These are phyloP conservation scores for Pyrenochaeta sp. DNA, from an alignment of 2,329 filamentous ascomycete species.

Conservation along the genomic window DNA sequence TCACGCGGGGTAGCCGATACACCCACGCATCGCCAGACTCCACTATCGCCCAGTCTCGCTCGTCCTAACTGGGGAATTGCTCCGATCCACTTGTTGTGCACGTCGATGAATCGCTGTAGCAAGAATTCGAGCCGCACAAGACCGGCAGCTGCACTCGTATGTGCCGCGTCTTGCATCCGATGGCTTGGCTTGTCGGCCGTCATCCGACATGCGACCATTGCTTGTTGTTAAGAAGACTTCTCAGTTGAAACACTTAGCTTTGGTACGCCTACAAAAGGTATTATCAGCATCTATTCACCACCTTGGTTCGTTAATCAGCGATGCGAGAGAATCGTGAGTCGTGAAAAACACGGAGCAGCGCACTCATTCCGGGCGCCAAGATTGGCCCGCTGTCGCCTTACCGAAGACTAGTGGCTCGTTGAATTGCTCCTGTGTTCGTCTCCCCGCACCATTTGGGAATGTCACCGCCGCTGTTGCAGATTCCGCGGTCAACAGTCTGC, in stretches of 20 bases:
- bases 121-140: constrained; percentile 4
- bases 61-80: constrained; percentile 14
- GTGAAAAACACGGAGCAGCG: neutral
- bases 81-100: constrained; percentile 10
- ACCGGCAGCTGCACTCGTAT: neutral
- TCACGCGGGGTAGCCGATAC: constrained; percentile 21
- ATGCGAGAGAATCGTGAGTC: neutral
- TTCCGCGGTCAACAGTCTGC: neutral
- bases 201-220: neutral
- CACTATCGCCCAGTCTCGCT: constrained; percentile 15
- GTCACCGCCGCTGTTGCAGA: neutral
- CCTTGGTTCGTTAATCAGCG: neutral
- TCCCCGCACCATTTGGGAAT: neutral
- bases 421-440: neutral
- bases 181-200: constrained; percentile 4
- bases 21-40: constrained; percentile 10
- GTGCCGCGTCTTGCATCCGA: neutral
- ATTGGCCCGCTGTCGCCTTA: neutral
- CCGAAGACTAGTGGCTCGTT: neutral
- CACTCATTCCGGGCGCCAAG: neutral
- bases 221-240: neutral
- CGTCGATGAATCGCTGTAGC: neutral
- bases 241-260: neutral
- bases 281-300: neutral
- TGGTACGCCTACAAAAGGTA: neutral